A percentile compares a stretch with the other conserved stretches of the same genome.
phyloP scores from a whole-genome alignment of 306 rosid species.

The Vigna unguiculata region DNA sequence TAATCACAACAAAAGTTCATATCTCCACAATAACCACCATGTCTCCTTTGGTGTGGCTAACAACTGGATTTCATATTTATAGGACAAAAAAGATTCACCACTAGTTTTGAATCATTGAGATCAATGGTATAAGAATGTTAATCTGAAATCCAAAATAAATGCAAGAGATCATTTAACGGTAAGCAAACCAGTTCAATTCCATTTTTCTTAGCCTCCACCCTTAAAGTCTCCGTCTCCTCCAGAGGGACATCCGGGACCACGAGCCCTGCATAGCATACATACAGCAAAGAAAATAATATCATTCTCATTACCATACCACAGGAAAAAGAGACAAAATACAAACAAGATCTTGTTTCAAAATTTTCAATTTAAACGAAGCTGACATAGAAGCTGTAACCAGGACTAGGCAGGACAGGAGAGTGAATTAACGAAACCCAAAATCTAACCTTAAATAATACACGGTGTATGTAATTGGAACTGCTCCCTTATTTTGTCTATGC shows the following conservation, averaged over 20 bases:
- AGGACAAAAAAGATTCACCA: not conserved
- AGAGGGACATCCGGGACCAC: slow-evolving; percentile 97
- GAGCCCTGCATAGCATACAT: slow-evolving; percentile 62
- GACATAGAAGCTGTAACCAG: slow-evolving; percentile 21
- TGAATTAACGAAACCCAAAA: slow-evolving; percentile 20
- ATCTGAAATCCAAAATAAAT: slow-evolving; percentile 29
- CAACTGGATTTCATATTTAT: slow-evolving; percentile 27
- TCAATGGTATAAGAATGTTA: slow-evolving; percentile 21
- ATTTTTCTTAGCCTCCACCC: slow-evolving; percentile 77
- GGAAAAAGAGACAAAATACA: not conserved
- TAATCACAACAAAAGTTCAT: slow-evolving; percentile 30
- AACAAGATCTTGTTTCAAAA: not conserved
- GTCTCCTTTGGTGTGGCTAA: slow-evolving; percentile 18
- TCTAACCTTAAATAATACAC: not conserved
- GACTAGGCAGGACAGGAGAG: slow-evolving; percentile 31
- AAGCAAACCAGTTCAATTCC: slow-evolving; percentile 81
- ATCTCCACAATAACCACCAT: slow-evolving; percentile 27
- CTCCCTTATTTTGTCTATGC: slow-evolving; percentile 11
- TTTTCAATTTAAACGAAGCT: not conserved
- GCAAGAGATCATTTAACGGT: slow-evolving; percentile 28
- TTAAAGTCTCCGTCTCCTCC: slow-evolving; percentile 75
- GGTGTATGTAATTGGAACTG: slow-evolving; percentile 27
- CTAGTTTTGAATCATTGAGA: slow-evolving; percentile 12
- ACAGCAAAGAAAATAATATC: slow-evolving; percentile 12
- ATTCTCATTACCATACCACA: slow-evolving; percentile 20